Evolutionary conservation across 2,329 filamentous ascomycete species (phyloP), one percentile per base, ranked within the genome.

Genomic region (Fusarium annulatum): DNA sequence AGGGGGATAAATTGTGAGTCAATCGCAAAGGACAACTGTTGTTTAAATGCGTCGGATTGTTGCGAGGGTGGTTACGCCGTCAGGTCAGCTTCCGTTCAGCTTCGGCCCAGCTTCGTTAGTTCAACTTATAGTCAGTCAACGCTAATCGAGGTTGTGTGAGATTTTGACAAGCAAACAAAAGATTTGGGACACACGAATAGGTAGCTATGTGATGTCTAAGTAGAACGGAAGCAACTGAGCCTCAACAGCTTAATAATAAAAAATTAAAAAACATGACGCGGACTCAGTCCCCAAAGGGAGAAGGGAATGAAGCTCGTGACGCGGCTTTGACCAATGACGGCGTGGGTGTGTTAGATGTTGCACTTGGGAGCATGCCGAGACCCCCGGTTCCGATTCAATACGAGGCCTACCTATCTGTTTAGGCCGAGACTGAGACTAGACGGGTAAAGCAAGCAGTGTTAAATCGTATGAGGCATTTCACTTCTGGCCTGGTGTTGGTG

Each of bases 301-400:
- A 61, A 53, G 48, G 64, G 62, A 39, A 51, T 63, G 53, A 75
- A 69, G 71, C 72, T 61, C 64, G 72, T 74, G 72, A 74, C 72
- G 72, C 72, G 72, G 72, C 61, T 57, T 61, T 33, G 60, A 34
- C 71, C 71, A 74, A 74, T 74, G 55, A 34, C 28, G 45, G 67
- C 12, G 36, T 55, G n/a, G 45, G 49, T 72, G 65, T 71, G 60
- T 65, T 61, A 59, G 64, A 60, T 67, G 69, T 72, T 67, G 68
- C 60, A 69, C 72, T 68, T 71, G 70, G 70, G 46, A 65, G 48
- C 39, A 59, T 53, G 72, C 72, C 72, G 72, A 74, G 68, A 38
- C 28, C 68, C 69, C 72, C 72, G 72, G 58, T 56, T 49, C 26
- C 14, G 23, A 49, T 49, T 63, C 57, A 51, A 74, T 74, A 74